Evolutionary conservation across 768 basidiomycete genomes (phyloP).

Genomic region (Gymnopilus dilepis): DNA sequence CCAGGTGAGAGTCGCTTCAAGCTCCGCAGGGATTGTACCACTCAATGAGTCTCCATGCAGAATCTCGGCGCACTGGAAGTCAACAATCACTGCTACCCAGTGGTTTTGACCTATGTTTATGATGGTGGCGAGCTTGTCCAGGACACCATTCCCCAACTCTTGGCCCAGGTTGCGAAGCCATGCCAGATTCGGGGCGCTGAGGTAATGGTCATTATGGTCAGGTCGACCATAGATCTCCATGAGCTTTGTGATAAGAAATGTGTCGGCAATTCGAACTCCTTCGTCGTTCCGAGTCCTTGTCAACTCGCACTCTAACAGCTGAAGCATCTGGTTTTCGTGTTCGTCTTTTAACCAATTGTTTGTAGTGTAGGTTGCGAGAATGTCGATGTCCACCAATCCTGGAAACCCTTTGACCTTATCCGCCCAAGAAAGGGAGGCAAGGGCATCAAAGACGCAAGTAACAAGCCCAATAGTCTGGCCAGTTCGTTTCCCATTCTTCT

Average conservation of each 20-base stretch:
- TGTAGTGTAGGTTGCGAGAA: slow-evolving; percentile 22
- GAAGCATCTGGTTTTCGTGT: slow-evolving; percentile 28
- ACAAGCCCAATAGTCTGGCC: not conserved
- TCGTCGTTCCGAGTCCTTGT: not conserved
- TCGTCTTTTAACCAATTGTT: slow-evolving; percentile 23
- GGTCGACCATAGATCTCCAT: not conserved
- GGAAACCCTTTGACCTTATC: slow-evolving; percentile 19
- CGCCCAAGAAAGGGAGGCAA: slow-evolving; percentile 20
- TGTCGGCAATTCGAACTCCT: slow-evolving; percentile 8
- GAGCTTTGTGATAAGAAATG: slow-evolving; percentile 15
- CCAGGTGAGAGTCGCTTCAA: slow-evolving; percentile 21
- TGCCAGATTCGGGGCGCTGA: not conserved
- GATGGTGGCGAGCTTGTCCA: slow-evolving; percentile 17
- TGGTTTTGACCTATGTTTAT: slow-evolving; percentile 16
- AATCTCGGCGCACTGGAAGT: slow-evolving; percentile 17
- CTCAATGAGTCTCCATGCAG: slow-evolving; percentile 25
- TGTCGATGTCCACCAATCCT: slow-evolving; percentile 3
- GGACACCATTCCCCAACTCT: slow-evolving; percentile 11
- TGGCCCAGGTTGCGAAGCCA: slow-evolving; percentile 17
- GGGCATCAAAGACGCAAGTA: not conserved
- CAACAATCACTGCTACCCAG: slow-evolving; percentile 23
- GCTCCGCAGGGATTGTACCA: slow-evolving; percentile 7
- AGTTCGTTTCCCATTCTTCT: not conserved
- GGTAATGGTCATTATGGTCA: not conserved
- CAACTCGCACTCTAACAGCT: slow-evolving; percentile 20